Evolutionary conservation across 768 basidiomycete species (phyloP).

Genomic region (Naganishia vishniacii): DNA sequence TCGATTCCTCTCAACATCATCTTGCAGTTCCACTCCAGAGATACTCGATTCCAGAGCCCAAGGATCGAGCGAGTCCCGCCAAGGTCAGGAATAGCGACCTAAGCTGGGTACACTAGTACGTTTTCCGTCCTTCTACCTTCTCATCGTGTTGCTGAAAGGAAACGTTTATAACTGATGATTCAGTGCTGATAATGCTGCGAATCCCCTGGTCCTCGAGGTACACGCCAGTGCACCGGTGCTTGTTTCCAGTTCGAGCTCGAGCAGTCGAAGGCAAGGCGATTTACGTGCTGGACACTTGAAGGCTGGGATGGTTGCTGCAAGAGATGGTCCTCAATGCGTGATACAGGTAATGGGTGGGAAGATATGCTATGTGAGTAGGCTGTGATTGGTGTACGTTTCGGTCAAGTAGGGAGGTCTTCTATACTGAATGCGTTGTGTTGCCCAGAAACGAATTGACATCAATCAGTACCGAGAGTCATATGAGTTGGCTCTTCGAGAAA

Average conservation of each 20-base stretch:
- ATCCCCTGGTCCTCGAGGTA: background rate
- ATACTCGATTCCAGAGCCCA: conserved; percentile 1
- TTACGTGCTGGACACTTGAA: background rate
- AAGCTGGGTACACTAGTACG: conserved; percentile 14
- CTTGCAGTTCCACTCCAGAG: conserved; percentile 2
- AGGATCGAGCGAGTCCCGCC: background rate
- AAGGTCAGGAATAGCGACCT: conserved; percentile 1
- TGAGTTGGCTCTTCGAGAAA: background rate
- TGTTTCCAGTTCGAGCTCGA: background rate
- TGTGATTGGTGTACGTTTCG: too few species aligned
- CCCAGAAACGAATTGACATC: background rate
- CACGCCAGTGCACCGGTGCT: background rate
- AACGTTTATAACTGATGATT: too few species aligned
- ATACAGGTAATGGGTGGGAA: background rate
- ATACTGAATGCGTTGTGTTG: background rate
- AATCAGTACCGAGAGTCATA: background rate
- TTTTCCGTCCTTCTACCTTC: background rate
- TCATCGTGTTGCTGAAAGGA: too few species aligned
- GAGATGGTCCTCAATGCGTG: background rate
- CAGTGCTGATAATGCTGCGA: background rate
- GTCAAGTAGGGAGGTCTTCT: background rate
- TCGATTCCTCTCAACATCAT: background rate
- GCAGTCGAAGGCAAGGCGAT: too few species aligned
- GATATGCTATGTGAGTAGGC: background rate
- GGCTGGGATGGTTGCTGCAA: background rate